Evolutionary conservation across 2,329 filamentous ascomycete species (phyloP).

Genomic region (Aspergillus sojae): DNA sequence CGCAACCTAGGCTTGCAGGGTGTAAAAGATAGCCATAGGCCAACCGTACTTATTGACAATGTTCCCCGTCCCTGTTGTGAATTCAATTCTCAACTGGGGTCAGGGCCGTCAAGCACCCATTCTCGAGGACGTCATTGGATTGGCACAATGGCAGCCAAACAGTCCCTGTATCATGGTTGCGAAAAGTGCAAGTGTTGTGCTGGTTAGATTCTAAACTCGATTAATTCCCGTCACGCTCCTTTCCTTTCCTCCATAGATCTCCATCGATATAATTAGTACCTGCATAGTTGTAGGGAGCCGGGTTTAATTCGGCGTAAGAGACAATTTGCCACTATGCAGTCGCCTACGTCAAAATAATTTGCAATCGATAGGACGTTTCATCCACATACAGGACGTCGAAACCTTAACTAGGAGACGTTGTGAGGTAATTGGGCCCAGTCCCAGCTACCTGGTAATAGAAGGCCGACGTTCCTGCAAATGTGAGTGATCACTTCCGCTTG

Average conservation of each 20-base stretch:
- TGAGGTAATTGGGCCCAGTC: not conserved
- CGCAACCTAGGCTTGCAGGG: slow-evolving; percentile 13
- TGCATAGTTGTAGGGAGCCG: not conserved
- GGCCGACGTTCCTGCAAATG: slow-evolving; percentile 17
- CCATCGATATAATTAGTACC: not conserved
- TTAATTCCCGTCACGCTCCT: not conserved
- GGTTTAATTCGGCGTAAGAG: not conserved
- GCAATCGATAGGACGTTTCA: not conserved
- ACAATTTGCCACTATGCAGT: not conserved
- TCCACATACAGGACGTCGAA: not conserved
- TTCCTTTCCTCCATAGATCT: not conserved
- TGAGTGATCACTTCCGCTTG: slow-evolving; percentile 29
- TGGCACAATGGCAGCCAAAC: not conserved
- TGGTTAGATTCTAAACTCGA: not conserved
- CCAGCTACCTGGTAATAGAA: not conserved
- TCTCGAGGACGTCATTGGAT: not conserved
- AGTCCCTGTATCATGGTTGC: not conserved
- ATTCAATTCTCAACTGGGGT: not conserved
- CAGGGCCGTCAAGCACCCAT: not conserved
- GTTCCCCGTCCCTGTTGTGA: not conserved
- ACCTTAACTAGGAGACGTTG: not conserved
- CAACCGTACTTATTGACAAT: not conserved
- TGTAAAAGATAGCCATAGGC: not conserved
- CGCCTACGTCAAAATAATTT: not conserved
- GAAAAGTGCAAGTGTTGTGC: not conserved